Conservation (phyloP, 2,329 filamentous ascomycete species). For the Pleomassaria siparia region DNA sequence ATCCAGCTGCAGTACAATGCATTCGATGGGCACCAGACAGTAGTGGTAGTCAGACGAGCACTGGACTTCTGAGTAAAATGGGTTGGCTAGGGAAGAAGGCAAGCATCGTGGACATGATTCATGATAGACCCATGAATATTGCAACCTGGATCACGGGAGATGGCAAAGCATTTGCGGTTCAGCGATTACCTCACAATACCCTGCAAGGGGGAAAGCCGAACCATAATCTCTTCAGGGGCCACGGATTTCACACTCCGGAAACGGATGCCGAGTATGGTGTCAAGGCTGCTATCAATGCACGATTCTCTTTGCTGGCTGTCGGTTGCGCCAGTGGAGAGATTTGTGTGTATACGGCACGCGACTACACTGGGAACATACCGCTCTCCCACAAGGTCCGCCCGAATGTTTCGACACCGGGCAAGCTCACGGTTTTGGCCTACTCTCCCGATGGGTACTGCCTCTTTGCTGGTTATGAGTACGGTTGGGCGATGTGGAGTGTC, state of each 20-base stretch:
- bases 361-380: slow-evolving; percentile 91
- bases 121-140: slow-evolving; percentile 95
- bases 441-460: slow-evolving; percentile 96
- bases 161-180: slow-evolving; percentile 87
- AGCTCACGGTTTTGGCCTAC: slow-evolving; percentile 74
- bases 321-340: slow-evolving; percentile 79
- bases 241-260: slow-evolving; percentile 82
- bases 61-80: slow-evolving; percentile 86
- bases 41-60: slow-evolving; percentile 80
- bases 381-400: slow-evolving; percentile 76
- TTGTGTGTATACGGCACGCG: slow-evolving; percentile 86
- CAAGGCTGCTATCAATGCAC: slow-evolving; percentile 83
- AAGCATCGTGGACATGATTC: slow-evolving; percentile 79
- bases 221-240: slow-evolving; percentile 79
- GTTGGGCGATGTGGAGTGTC: slow-evolving; percentile 97
- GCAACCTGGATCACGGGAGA: slow-evolving; percentile 89
- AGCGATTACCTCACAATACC: slow-evolving; percentile 56
- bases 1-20: slow-evolving; percentile 93
- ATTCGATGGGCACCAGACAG: slow-evolving; percentile 91
- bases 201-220: slow-evolving; percentile 48
- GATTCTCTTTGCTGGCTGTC: slow-evolving; percentile 90
- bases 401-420: slow-evolving; percentile 71
- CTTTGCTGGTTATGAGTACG: slow-evolving; percentile 87
- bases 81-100: slow-evolving; percentile 78
- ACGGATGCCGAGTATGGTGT: slow-evolving; percentile 62